Evolutionary conservation across 2,329 filamentous ascomycete species (phyloP).

Genomic region (Cladosporium sp.): DNA sequence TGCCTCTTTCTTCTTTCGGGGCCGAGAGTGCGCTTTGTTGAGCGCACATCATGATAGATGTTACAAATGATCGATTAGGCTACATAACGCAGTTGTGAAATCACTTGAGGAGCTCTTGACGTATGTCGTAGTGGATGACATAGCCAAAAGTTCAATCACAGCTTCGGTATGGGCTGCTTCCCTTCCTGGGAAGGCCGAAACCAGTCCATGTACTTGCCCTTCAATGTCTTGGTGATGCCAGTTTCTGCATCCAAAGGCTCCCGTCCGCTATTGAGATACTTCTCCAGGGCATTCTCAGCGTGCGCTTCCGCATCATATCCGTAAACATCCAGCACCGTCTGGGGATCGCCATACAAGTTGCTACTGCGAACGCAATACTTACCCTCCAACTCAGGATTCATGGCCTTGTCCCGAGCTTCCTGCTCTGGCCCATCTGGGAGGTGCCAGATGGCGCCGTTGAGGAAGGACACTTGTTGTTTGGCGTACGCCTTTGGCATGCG

Average conservation of each 20-base stretch:
- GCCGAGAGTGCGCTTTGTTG: background rate
- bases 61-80: too few species aligned
- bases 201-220: constrained; percentile 35
- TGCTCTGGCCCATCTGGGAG: constrained; percentile 33
- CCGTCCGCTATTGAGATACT: constrained; percentile 21
- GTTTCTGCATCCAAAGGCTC: constrained; percentile 29
- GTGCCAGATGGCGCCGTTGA: constrained; percentile 36
- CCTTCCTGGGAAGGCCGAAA: constrained; percentile 22
- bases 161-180: background rate
- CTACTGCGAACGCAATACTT: constrained; percentile 33
- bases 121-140: background rate
- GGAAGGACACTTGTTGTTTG: constrained; percentile 41
- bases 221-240: constrained; percentile 26
- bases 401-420: constrained; percentile 34
- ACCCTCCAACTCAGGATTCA: constrained; percentile 34
- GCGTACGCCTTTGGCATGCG: constrained; percentile 41
- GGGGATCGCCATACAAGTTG: constrained; percentile 40
- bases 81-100: too few species aligned
- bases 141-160: background rate
- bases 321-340: constrained; percentile 36
- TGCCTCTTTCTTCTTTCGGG: background rate
- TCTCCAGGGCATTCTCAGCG: constrained; percentile 31
- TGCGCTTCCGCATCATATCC: constrained; percentile 39
- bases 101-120: background rate
- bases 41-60: too few species aligned